Evolutionary conservation across 371 early-diverging fungal genomes (phyloP).

Genomic region (Mortierella sp.): DNA sequence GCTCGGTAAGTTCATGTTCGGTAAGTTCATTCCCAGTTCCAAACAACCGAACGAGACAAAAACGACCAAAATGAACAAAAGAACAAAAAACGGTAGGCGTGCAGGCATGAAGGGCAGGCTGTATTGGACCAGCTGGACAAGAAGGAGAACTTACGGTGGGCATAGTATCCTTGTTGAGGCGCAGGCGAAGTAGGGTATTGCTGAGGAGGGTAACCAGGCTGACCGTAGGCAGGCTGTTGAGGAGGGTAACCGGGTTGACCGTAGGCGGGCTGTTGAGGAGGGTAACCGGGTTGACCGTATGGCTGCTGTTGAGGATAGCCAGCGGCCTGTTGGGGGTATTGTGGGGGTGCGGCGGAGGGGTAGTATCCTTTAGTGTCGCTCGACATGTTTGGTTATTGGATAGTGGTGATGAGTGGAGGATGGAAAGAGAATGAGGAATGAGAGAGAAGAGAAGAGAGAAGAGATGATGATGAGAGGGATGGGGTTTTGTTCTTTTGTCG

Average conservation of each 20-base stretch:
- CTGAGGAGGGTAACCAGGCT: conserved; percentile 17
- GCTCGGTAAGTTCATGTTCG: background rate
- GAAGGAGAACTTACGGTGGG: conserved; percentile 22
- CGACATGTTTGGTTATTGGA: conserved; percentile 14
- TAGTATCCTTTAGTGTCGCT: conserved; percentile 39
- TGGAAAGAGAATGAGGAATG: background rate
- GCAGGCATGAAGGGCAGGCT: no score
- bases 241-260: conserved; percentile 32
- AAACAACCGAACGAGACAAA: background rate
- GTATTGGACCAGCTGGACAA: background rate
- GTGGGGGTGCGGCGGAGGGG: conserved; percentile 25
- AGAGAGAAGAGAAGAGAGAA: conserved; percentile 2
- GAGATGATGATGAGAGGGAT: background rate
- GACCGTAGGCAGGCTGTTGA: conserved; percentile 46
- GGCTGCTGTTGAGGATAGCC: conserved; percentile 17
- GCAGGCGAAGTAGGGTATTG: no score
- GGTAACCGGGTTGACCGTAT: conserved; percentile 3
- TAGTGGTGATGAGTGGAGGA: background rate
- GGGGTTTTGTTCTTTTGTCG: background rate
- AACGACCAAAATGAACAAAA: background rate
- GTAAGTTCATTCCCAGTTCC: conserved; percentile 11
- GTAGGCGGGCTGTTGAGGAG: conserved; percentile 20
- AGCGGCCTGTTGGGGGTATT: conserved; percentile 33
- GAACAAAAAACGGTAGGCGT: background rate
- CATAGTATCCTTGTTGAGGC: conserved; percentile 31